phyloP scores from a whole-genome alignment of 345 rosid species.

The Hibiscus mutabilis region DNA sequence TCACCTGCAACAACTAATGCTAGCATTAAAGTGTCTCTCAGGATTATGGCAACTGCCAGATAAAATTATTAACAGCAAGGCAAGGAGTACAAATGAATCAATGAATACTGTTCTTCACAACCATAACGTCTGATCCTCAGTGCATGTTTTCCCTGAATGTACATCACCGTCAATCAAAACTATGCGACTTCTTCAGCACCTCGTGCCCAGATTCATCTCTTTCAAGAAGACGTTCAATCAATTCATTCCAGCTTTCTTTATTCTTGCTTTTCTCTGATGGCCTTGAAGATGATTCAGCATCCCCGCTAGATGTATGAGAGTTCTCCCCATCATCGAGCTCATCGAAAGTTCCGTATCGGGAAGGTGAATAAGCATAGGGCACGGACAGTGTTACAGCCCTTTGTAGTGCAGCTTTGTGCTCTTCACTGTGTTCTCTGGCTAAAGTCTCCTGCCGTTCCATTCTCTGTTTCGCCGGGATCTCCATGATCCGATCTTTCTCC shows the following conservation, averaged over 20 bases:
- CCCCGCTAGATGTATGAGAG: slow-evolving; percentile 27
- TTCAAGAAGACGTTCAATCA: slow-evolving; percentile 65
- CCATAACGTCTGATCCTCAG: background rate
- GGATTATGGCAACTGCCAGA: no score
- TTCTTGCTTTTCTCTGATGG: slow-evolving; percentile 26
- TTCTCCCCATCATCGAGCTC: slow-evolving; percentile 41
- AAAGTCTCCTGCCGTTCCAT: slow-evolving; percentile 84
- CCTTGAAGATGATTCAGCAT: slow-evolving; percentile 20
- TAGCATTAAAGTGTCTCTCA: no score
- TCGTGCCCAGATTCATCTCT: slow-evolving; percentile 59
- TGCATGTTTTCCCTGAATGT: background rate
- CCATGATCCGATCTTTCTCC: slow-evolving; percentile 60
- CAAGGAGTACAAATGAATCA: slow-evolving; percentile 18
- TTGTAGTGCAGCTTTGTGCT: slow-evolving; percentile 72
- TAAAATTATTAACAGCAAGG: background rate
- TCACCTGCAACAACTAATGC: no score
- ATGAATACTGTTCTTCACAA: slow-evolving; percentile 8
- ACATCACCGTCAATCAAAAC: slow-evolving; percentile 12
- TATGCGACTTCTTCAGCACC: slow-evolving; percentile 43
- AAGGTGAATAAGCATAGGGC: slow-evolving; percentile 62
- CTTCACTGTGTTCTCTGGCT: slow-evolving; percentile 61
- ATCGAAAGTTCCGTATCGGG: slow-evolving; percentile 74
- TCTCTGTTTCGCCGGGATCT: slow-evolving; percentile 65
- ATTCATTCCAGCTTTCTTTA: slow-evolving; percentile 61
- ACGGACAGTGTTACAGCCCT: slow-evolving; percentile 74